These are phyloP conservation scores for Pythium guiyangense DNA, from an alignment of 352 stramenopile species.

Conservation along the genomic window DNA sequence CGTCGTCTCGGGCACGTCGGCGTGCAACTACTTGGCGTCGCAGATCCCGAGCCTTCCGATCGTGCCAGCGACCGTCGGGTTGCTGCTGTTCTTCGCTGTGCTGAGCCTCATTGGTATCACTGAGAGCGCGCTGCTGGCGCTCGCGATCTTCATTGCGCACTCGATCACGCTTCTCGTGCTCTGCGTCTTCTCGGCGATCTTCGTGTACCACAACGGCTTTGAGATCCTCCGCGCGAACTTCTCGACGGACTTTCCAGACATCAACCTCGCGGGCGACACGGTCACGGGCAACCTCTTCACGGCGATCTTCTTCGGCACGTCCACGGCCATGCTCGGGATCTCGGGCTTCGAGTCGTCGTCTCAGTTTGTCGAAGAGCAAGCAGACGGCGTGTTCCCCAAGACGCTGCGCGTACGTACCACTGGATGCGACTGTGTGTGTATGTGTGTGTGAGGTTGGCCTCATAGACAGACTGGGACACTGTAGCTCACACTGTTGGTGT, in stretches of 20 bases:
- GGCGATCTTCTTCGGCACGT: constrained; percentile 90
- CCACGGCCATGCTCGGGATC: constrained; percentile 93
- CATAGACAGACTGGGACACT: not conserved
- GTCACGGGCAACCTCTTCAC: constrained; percentile 79
- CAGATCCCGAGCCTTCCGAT: constrained; percentile 72
- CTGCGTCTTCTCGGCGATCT: constrained; percentile 72
- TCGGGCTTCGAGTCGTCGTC: constrained; percentile 93
- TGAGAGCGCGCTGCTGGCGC: constrained; percentile 88
- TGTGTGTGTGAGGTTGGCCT: constrained; percentile 3
- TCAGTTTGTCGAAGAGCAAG: constrained; percentile 94
- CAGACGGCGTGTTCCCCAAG: constrained; percentile 91
- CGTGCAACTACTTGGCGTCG: constrained; percentile 83
- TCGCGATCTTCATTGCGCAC: constrained; percentile 91
- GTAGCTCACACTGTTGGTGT: not conserved
- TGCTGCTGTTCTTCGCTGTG: constrained; percentile 91
- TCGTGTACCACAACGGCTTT: constrained; percentile 78
- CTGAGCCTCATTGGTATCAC: constrained; percentile 91
- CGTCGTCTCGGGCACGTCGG: constrained; percentile 84
- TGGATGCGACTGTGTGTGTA: no score
- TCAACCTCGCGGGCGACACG: constrained; percentile 80
- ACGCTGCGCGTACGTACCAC: constrained; percentile 70
- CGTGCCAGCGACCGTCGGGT: constrained; percentile 68
- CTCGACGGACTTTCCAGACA: constrained; percentile 78
- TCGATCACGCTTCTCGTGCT: constrained; percentile 81
- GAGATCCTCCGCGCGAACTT: constrained; percentile 82